Evolutionary conservation across 2,329 filamentous ascomycete species (phyloP), one percentile per base, ranked within the genome.

Genomic region (Microsporum canis): DNA sequence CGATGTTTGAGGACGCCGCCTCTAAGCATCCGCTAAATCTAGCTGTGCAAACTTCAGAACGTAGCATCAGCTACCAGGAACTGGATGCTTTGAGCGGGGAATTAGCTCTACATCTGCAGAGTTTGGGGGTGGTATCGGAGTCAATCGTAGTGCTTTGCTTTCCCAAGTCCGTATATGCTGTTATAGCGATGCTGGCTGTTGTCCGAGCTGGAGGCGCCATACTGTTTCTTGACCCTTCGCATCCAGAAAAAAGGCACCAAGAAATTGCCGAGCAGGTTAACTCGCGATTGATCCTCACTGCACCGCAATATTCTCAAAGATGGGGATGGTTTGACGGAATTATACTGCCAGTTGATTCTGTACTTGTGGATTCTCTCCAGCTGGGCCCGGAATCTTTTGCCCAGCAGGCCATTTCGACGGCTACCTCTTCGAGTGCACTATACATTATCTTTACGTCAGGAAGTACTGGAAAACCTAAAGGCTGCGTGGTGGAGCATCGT

Each of bases 401-500:
- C 14, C 38, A 27, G 17, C 57, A 36, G 59, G 60, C 23, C 33
- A 60, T 49, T 36, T 60, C 59, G 23, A 23, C 33, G 17, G 49
- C 51, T 57, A 64, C 17, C 60, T 63, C 58, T 57, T 62, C 29
- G 23, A 56, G 64, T 68, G 39, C 51, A 63, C 81, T 82, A 0
- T 33, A 23, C 7, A 27, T 63, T 10, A 39, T 39, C 5, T 63
- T 51, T 53, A 63, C 62, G 4, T 58, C 51, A 12, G 62, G 62
- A 6, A 63, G 59, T 33, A 63, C 62, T 17, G 62, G 62, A 6
- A 55, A 57, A 47, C 78, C 80, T 0, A 80, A 80, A 60, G 83
- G 82, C 1, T 78, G 83, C 31, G 79, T 82, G 45, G 81, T 84
- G 61, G 79, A 77, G 1, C 84, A 86, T 63, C 71, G 72, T 0